phyloP scores from a whole-genome alignment of 352 stramenopile genomes.

The Phytophthora syringae region DNA sequence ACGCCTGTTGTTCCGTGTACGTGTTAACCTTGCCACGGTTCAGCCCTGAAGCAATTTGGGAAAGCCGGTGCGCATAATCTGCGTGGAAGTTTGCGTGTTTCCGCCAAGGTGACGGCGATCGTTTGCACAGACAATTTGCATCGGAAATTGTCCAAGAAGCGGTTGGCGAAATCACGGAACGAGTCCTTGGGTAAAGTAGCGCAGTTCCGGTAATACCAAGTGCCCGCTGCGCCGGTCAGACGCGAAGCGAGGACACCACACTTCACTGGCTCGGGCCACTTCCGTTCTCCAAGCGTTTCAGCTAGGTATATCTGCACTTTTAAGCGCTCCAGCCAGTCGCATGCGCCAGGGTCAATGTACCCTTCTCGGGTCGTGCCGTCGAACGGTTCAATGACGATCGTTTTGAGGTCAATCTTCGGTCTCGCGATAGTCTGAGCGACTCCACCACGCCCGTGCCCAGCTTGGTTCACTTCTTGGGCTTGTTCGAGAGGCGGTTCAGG shows the following conservation, averaged over 20 bases:
- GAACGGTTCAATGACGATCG: neutral
- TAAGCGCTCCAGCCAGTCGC: neutral
- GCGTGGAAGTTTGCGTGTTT: neutral
- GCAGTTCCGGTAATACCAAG: neutral
- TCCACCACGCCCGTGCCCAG: too few relatives aligned
- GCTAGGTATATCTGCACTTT: neutral
- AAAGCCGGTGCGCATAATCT: neutral
- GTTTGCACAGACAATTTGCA: neutral
- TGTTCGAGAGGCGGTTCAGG: too few relatives aligned
- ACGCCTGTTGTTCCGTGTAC: slow-evolving; percentile 8
- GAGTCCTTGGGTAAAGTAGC: neutral
- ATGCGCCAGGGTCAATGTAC: neutral
- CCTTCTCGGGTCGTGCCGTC: neutral
- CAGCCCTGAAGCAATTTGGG: neutral
- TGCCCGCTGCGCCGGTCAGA: neutral
- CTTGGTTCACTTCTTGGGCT: too few relatives aligned
- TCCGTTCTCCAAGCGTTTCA: neutral
- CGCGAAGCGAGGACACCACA: neutral
- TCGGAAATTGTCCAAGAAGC: neutral
- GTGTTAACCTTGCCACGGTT: neutral
- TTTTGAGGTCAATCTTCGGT: neutral
- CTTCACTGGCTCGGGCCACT: neutral
- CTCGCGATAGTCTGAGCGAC: too few relatives aligned
- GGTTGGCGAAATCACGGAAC: neutral
- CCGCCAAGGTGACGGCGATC: neutral